A percentile compares a stretch with the other conserved stretches of the same genome.
Evolutionary conservation across 1,284 basidiomycete species (phyloP).

Genomic region (Meira nashicola): DNA sequence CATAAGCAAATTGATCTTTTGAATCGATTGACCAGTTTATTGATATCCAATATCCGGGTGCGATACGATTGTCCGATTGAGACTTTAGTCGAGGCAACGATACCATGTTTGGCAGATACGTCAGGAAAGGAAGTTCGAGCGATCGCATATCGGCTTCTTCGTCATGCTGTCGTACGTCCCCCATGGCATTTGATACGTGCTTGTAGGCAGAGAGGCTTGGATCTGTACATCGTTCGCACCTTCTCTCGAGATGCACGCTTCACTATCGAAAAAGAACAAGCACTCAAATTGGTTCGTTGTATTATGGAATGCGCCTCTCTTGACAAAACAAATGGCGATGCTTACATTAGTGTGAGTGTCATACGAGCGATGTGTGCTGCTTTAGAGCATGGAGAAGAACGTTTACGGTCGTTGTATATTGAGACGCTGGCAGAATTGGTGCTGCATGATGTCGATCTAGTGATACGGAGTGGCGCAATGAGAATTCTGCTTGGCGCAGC

Average conservation of each 20-base stretch:
- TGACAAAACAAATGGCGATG: conserved; percentile 39
- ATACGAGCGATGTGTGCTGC: conserved; percentile 78
- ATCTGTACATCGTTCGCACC: conserved; percentile 81
- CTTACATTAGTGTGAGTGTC: conserved; percentile 47
- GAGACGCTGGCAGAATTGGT: conserved; percentile 84
- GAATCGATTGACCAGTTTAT: conserved; percentile 64
- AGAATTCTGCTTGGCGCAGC: conserved; percentile 79
- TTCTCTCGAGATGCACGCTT: conserved; percentile 78
- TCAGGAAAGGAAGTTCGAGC: conserved; percentile 73
- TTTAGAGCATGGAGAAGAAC: conserved; percentile 86
- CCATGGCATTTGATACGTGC: conserved; percentile 55
- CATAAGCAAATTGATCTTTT: conserved; percentile 52
- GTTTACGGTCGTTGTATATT: conserved; percentile 74
- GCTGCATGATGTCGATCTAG: conserved; percentile 76
- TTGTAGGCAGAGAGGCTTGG: conserved; percentile 64
- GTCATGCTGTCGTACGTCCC: conserved; percentile 70
- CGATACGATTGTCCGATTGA: conserved; percentile 68
- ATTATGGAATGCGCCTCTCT: conserved; percentile 58
- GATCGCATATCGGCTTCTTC: conserved; percentile 76
- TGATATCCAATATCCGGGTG: conserved; percentile 72
- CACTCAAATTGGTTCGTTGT: conserved; percentile 82
- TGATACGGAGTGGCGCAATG: conserved; percentile 76
- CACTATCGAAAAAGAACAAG: conserved; percentile 84
- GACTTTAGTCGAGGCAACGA: conserved; percentile 67
- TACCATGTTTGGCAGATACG: conserved; percentile 71